Evolutionary conservation across 2,329 filamentous ascomycete species (phyloP).

Genomic region (Onygena corvina): DNA sequence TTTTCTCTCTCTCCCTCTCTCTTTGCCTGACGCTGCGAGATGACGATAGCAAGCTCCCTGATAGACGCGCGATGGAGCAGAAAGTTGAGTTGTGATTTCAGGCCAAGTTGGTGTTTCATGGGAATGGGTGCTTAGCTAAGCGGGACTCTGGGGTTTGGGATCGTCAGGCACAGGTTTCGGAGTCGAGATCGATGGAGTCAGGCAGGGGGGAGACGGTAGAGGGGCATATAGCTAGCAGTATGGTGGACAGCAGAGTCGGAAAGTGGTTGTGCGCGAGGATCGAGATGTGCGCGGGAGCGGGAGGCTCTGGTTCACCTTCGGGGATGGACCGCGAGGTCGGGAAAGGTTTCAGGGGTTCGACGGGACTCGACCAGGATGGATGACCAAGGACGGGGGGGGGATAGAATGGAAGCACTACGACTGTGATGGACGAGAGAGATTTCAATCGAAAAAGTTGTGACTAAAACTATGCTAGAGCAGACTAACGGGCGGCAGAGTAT

Average conservation of each 20-base stretch:
- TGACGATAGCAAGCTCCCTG: too few relatives aligned
- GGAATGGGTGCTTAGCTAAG: conserved; percentile 3
- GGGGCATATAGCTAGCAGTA: neutral
- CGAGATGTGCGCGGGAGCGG: neutral
- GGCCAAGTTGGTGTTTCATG: conserved; percentile 8
- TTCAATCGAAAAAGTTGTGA: neutral
- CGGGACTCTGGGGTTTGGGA: neutral
- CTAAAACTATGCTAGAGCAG: neutral
- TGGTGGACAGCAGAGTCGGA: too few relatives aligned
- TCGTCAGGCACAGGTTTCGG: neutral
- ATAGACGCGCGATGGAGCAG: neutral
- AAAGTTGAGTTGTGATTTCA: neutral
- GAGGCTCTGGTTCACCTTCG: neutral
- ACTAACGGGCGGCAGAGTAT: neutral
- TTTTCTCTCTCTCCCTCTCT: too few relatives aligned
- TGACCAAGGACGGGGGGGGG: neutral
- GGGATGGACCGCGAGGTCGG: neutral
- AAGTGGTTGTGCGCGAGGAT: too few relatives aligned
- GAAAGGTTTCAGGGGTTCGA: conserved; percentile 4
- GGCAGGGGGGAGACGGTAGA: neutral
- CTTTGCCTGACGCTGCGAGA: too few relatives aligned
- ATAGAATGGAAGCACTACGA: neutral
- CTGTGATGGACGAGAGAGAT: too few relatives aligned
- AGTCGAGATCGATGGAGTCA: too few relatives aligned
- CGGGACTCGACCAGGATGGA: neutral